Evolutionary conservation across 208 protist genomes (phyloP), one percentile per base, ranked within the genome.

Genomic region (Acanthamoeba triangularis): DNA sequence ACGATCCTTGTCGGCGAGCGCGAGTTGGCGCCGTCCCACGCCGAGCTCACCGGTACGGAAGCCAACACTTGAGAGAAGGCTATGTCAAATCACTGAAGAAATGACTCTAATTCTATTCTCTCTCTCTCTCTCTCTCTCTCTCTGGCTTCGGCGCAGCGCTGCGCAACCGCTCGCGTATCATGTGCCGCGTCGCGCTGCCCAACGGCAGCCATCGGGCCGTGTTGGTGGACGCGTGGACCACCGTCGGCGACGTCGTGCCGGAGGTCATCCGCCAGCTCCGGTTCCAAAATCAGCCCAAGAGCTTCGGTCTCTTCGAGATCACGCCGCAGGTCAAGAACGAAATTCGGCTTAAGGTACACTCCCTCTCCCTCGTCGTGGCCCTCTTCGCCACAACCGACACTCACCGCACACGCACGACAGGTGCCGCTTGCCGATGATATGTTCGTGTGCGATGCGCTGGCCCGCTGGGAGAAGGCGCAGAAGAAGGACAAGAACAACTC

Each of bases 201-300:
- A 67, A 90, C 56, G 82, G 82, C 82, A 67, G 52, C 52, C 56
- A 90, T 52, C 82, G 82, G 4, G 82, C 82, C 7, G 52, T 90
- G n/a, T 30, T 69, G 52, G 56, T 90, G n/a, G 82, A 90, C 56
- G n/a, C 82, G 18, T 90, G 82, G 82, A 90, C 82, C 30, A 90
- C 82, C 30, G 82, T 90, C 30, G 56, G 82, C 28, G 82, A 90
- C n/a, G 82, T 90, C 30, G 52, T 90, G 54, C 82, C 82, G 11
- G 82, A 90, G 49, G n/a, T 90, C 52, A 90, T 90, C n/a, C 56
- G 52, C n/a, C 47, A 90, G 56, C 82, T 82, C 10, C 74, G 74
- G 13, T 82, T 82, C 74, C 35, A 82, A 14, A 82, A 82, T 41
- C 74, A 82, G 74, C 74, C 74, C 41, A 82, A 82, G 74, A 82